Conservation (phyloP, 176 grass and related monocot species). For the Chloris gayana region DNA sequence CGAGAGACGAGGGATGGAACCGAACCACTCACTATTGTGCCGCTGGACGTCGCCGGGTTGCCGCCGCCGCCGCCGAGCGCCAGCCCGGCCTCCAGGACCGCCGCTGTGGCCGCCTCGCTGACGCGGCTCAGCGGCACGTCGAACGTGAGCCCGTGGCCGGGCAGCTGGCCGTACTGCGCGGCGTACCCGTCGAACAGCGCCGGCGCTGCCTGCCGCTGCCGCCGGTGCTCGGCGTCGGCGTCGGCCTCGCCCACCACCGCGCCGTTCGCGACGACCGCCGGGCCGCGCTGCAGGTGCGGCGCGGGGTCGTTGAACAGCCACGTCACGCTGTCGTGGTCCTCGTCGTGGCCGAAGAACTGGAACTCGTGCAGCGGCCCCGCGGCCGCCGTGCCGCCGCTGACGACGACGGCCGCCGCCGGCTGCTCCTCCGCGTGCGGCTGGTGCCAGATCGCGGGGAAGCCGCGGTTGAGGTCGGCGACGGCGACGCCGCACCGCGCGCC, state of each 20-base stretch:
- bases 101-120: neutral
- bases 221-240: slow-evolving; percentile 26
- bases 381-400: neutral
- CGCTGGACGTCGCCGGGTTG: slow-evolving; percentile 41
- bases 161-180: slow-evolving; percentile 44
- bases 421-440: slow-evolving; percentile 25
- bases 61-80: slow-evolving; percentile 32
- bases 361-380: slow-evolving; percentile 61
- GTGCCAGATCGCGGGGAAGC: slow-evolving; percentile 37
- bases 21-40: slow-evolving; percentile 59
- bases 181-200: slow-evolving; percentile 50
- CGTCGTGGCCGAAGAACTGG: slow-evolving; percentile 84
- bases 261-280: slow-evolving; percentile 53
- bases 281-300: slow-evolving; percentile 48
- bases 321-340: slow-evolving; percentile 61
- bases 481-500: slow-evolving; percentile 39
- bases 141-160: slow-evolving; percentile 47
- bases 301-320: slow-evolving; percentile 60
- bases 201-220: slow-evolving; percentile 27
- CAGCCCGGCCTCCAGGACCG: slow-evolving; percentile 37
- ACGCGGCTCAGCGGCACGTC: slow-evolving; percentile 52
- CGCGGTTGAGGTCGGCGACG: slow-evolving; percentile 51
- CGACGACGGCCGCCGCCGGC: neutral
- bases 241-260: neutral
- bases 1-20: neutral